Base-by-base conservation (phyloP, 2,329 filamentous ascomycete species). In the Cucurbitaria berberidis region DNA sequence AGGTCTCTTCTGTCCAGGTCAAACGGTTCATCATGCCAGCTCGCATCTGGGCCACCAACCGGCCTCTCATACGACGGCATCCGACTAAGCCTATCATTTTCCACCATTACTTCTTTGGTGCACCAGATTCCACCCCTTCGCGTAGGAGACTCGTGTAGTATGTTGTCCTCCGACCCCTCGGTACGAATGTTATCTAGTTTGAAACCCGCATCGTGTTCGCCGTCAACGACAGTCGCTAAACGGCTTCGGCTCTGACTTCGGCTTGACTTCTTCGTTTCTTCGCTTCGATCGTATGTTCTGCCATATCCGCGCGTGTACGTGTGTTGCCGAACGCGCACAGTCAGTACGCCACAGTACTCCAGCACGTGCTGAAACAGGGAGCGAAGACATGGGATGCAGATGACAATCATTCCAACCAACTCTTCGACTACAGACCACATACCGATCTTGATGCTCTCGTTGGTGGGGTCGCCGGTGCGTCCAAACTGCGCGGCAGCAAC, bases 371-470 rank as follows among this genome's bases (percentile, higher is more conserved):
- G 54, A 47, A 64, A 64, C 3, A 55, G 61, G 6, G 60, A 51
- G 8, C 60, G 59, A 26, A 70, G 53, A 35, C 57, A 63, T 1
- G 67, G 66, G 22, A 69, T 48, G 35, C 63, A 65, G 2, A 64
- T 62, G 3, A 62, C 65, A 18, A 69, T 61, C 3, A 69, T 59
- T 2, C 60, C 57, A 1, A 48, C 34, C 19, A 68, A 62, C 29
- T 60, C 55, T 43, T 70, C 67, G 16, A 69, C 46, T 3, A 63
- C 56, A 15, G 51, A 53, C 66, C 66, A 69, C 16, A 69, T 50
- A 0, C 53, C 57, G 6, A 68, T 52, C 11, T 51, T 41, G 35
- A 64, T 30, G 22, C 52, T 55, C 43, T 64, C 57, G 16, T 43
- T 57, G 36, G 57, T 50, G n/a, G 38, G 32, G 30, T 66, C 62